Conservation (phyloP, 1,284 basidiomycete genomes). For the Microbotryum lychnidis-dioicae region DNA sequence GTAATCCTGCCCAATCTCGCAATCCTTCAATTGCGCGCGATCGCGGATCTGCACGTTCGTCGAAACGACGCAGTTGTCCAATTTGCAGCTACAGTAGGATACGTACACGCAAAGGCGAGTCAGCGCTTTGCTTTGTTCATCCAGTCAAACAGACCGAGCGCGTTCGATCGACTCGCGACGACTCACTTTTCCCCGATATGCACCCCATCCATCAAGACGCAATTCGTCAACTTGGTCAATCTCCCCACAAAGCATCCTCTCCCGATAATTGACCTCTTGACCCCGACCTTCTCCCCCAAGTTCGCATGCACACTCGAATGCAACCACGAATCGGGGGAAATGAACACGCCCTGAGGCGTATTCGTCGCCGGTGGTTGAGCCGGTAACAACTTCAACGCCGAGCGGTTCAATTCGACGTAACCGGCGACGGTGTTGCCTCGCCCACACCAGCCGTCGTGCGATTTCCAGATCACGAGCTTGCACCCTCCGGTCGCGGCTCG, state of each 20-base stretch:
- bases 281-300: conserved; percentile 70
- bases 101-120: too few species aligned
- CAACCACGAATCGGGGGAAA: conserved; percentile 76
- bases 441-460: conserved; percentile 26
- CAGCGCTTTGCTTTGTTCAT: background rate
- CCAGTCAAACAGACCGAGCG: background rate
- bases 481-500: conserved; percentile 23
- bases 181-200: conserved; percentile 73
- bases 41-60: conserved; percentile 70
- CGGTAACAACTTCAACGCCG: conserved; percentile 25
- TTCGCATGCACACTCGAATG: conserved; percentile 59
- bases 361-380: conserved; percentile 14
- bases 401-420: conserved; percentile 29
- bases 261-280: conserved; percentile 84
- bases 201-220: conserved; percentile 83
- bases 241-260: conserved; percentile 81
- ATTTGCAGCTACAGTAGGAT: conserved; percentile 56
- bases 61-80: conserved; percentile 82
- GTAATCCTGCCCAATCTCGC: conserved; percentile 80
- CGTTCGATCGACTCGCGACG: background rate
- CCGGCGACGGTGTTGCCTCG: conserved; percentile 30
- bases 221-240: conserved; percentile 75
- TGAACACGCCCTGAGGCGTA: conserved; percentile 25
- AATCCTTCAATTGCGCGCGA: conserved; percentile 68
- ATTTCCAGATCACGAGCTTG: conserved; percentile 27